These are phyloP conservation scores for Epichloe sibirici DNA, from an alignment of 2,329 filamentous ascomycete genomes.

Conservation along the genomic window DNA sequence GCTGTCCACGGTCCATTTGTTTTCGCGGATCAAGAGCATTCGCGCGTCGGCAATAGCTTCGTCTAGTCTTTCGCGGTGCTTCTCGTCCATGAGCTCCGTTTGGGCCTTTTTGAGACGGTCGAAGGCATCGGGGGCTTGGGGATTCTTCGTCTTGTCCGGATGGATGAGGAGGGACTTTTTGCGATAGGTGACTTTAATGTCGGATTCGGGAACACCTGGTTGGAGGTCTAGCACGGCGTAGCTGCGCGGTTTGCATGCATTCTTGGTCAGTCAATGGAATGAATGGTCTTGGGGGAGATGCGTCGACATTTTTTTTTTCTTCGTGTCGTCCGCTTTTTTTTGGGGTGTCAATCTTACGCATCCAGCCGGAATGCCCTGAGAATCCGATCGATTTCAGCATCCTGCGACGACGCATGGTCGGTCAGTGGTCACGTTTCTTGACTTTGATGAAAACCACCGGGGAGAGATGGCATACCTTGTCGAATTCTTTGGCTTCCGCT, in stretches of 20 bases:
- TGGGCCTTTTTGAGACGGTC: slow-evolving; percentile 95
- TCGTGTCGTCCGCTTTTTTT: neutral
- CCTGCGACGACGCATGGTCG: slow-evolving; percentile 34
- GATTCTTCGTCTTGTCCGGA: slow-evolving; percentile 93
- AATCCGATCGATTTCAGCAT: slow-evolving; percentile 92
- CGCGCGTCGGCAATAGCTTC: slow-evolving; percentile 94
- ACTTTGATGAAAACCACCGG: neutral
- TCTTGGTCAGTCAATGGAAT: neutral
- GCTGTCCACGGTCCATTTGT: slow-evolving; percentile 83
- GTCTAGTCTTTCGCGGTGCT: slow-evolving; percentile 74
- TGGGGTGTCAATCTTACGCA: slow-evolving; percentile 26
- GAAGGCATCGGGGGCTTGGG: slow-evolving; percentile 84
- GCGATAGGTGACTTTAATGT: slow-evolving; percentile 91
- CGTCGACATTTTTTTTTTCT: neutral
- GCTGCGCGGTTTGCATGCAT: slow-evolving; percentile 25
- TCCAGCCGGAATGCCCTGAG: slow-evolving; percentile 72
- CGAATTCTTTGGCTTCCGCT: slow-evolving; percentile 77
- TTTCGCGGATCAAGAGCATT: slow-evolving; percentile 85
- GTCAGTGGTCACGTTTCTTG: slow-evolving; percentile 10
- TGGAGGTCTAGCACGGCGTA: slow-evolving; percentile 94
- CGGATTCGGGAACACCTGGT: slow-evolving; percentile 86
- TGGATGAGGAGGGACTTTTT: slow-evolving; percentile 99
- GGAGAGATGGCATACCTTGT: slow-evolving; percentile 55
- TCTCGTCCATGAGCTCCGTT: slow-evolving; percentile 84
- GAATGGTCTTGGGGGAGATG: neutral